Conservation (phyloP, 305 asterid genomes). For the Fraxinus ornus region DNA sequence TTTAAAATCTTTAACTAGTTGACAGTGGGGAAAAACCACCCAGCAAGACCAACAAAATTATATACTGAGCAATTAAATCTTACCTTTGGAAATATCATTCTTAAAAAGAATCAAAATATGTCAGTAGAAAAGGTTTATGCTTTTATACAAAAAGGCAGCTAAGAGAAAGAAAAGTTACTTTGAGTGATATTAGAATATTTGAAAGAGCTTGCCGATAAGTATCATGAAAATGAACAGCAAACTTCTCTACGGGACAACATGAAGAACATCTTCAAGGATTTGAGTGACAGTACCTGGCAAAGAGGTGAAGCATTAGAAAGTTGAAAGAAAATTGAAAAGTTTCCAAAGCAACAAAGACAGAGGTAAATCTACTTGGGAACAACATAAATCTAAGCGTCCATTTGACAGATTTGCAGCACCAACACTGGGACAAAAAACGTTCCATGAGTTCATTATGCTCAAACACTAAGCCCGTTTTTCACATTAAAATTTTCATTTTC, state of each 20-base stretch:
- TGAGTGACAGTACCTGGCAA: constrained; percentile 65
- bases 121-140: neutral
- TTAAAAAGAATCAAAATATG: neutral
- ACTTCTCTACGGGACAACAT: constrained; percentile 69
- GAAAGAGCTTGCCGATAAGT: constrained; percentile 90
- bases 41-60: neutral
- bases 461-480: too few relatives aligned
- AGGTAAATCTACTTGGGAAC: neutral
- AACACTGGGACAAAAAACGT: neutral
- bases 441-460: neutral
- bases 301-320: constrained; percentile 11
- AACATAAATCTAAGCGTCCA: neutral
- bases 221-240: constrained; percentile 88
- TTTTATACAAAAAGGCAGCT: neutral
- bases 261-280: constrained; percentile 76
- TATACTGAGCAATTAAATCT: too few relatives aligned
- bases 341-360: neutral
- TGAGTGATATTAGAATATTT: constrained; percentile 79
- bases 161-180: constrained; percentile 43
- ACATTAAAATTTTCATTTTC: too few relatives aligned
- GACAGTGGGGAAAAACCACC: neutral
- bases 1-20: neutral
- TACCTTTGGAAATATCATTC: too few relatives aligned
- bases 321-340: neutral
- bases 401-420: neutral